A percentile compares a stretch with the other conserved stretches of the same genome.
These are phyloP conservation scores for Trametes cingulata DNA, from an alignment of 768 basidiomycete species.

Conservation along the genomic window DNA sequence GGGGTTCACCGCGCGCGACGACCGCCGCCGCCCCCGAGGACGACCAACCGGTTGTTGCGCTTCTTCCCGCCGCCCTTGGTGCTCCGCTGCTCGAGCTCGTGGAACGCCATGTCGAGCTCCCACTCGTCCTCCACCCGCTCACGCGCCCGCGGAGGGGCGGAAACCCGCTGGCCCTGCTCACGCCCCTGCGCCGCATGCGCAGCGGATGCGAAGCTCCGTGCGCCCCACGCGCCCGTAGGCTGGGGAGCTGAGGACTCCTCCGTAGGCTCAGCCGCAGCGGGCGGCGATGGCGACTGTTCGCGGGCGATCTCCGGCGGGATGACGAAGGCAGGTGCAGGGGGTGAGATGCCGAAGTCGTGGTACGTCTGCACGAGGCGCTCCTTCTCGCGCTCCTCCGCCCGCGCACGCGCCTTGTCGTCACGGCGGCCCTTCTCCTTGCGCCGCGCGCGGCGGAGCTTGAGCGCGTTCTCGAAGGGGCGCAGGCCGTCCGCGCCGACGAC, in stretches of 20 bases:
- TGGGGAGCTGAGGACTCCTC: conserved; percentile 21
- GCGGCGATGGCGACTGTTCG: conserved; percentile 55
- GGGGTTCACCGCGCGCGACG: conserved; percentile 33
- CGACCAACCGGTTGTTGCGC: conserved; percentile 63
- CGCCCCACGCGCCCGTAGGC: conserved; percentile 70
- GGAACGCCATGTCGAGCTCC: conserved; percentile 80
- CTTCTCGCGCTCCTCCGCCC: conserved; percentile 77
- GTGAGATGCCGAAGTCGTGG: conserved; percentile 22
- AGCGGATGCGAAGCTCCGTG: conserved; percentile 80
- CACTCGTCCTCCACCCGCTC: conserved; percentile 58
- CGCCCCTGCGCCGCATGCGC: conserved; percentile 36
- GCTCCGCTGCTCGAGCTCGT: conserved; percentile 70
- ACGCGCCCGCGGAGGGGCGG: conserved; percentile 34
- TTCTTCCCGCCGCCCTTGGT: conserved; percentile 51
- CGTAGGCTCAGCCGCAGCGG: conserved; percentile 58
- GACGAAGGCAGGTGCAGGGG: conserved; percentile 9
- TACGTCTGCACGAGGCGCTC: conserved; percentile 34
- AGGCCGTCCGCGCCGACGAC: conserved; percentile 79
- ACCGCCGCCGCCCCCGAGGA: conserved; percentile 65
- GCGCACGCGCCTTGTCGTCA: conserved; percentile 80
- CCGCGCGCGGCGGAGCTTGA: conserved; percentile 71
- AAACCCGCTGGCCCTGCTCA: conserved; percentile 10
- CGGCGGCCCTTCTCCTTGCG: conserved; percentile 81
- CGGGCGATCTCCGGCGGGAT: conserved; percentile 20
- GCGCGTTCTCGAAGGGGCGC: conserved; percentile 79